phyloP scores from a whole-genome alignment of 1,139 yeast genomes.

The Scheffersomyces titani region DNA sequence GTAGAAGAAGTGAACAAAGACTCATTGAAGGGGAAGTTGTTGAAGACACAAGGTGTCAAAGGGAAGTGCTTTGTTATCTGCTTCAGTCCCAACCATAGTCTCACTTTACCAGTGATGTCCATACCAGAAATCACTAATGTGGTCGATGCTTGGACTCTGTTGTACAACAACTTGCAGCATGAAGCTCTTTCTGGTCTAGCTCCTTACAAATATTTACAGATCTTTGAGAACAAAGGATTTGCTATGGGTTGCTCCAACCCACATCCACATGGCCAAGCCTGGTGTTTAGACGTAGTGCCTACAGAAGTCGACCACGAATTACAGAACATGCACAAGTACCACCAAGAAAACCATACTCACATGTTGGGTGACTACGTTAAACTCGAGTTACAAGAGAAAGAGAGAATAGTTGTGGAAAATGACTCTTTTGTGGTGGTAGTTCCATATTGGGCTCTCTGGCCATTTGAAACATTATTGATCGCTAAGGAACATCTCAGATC shows the following conservation, averaged over 20 bases:
- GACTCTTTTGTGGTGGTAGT: conserved; percentile 70
- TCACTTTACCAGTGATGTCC: conserved; percentile 67
- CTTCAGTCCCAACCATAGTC: conserved; percentile 70
- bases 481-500: conserved; percentile 57
- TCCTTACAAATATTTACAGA: conserved; percentile 64
- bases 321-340: conserved; percentile 50
- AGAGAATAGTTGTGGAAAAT: conserved; percentile 59
- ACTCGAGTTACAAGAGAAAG: conserved; percentile 52
- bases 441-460: conserved; percentile 87
- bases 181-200: conserved; percentile 41
- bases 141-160: conserved; percentile 59
- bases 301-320: conserved; percentile 68
- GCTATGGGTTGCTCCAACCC: conserved; percentile 86
- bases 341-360: conserved; percentile 44
- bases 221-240: conserved; percentile 76
- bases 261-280: conserved; percentile 80
- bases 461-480: conserved; percentile 68
- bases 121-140: conserved; percentile 44
- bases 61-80: conserved; percentile 76
- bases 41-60: conserved; percentile 59
- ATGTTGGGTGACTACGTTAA: conserved; percentile 66
- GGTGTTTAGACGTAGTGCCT: conserved; percentile 71
- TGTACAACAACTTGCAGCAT: conserved; percentile 43
- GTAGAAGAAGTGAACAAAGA: conserved; percentile 16
- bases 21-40: conserved; percentile 42